Conservation (phyloP, 805 yeast species). For the Candida ascalaphidarum region DNA sequence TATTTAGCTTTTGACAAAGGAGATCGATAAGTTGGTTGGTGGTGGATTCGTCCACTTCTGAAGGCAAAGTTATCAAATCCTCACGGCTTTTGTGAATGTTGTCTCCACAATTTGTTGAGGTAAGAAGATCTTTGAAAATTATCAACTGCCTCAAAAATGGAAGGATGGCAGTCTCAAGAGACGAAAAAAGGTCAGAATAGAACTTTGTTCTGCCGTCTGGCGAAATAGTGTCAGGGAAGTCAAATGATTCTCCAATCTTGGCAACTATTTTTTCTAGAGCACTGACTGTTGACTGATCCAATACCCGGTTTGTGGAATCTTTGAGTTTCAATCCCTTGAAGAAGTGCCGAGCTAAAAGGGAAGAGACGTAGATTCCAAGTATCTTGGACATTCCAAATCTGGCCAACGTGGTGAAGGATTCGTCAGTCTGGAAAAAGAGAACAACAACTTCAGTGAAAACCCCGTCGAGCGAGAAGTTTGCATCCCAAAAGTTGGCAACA, state of each 20-base stretch:
- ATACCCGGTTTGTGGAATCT: too few species aligned
- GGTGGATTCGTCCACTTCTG: too few species aligned
- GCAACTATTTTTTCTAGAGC: not conserved
- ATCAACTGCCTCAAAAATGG: constrained; percentile 29
- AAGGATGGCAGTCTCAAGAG: constrained; percentile 13
- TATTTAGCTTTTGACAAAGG: constrained; percentile 14
- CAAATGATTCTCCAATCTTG: too few species aligned
- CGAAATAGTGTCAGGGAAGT: too few species aligned
- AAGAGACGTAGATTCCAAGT: constrained; percentile 15
- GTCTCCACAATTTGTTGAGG: constrained; percentile 19
- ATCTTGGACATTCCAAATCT: constrained; percentile 21
- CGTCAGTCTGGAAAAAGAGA: constrained; percentile 36
- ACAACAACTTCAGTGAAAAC: constrained; percentile 30
- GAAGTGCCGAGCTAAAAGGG: too few species aligned
- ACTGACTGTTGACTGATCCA: too few species aligned
- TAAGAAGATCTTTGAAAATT: constrained; percentile 24
- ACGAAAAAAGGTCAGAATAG: constrained; percentile 7
- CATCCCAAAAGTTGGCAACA: constrained; percentile 17
- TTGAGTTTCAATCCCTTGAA: too few species aligned
- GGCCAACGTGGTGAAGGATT: constrained; percentile 29
- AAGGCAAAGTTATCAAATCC: too few species aligned
- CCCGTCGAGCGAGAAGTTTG: constrained; percentile 15
- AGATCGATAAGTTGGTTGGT: too few species aligned
- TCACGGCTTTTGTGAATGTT: constrained; percentile 3
- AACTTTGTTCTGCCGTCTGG: too few species aligned